Evolutionary conservation across 176 grass and related monocot genomes (phyloP).

Genomic region (Aegilops longissima): DNA sequence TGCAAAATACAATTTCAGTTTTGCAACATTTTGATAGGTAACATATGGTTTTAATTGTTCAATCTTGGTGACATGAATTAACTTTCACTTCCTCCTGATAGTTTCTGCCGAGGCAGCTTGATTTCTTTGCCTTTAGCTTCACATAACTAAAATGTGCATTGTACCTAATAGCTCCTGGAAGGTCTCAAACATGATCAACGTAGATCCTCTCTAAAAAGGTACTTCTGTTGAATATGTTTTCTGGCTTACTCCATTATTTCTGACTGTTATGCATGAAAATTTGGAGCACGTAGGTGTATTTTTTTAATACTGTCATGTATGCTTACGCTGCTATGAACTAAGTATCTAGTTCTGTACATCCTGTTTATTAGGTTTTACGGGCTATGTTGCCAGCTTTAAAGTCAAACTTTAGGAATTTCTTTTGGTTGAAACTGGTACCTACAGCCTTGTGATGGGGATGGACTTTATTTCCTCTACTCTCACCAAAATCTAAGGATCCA

Average conservation of each 20-base stretch:
- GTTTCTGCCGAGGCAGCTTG: neutral
- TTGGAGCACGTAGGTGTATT: neutral
- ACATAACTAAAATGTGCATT: neutral
- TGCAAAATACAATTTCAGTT: neutral
- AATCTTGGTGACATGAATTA: neutral
- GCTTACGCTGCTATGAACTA: too few relatives aligned
- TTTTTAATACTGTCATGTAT: neutral
- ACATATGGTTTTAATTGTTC: neutral
- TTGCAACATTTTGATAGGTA: neutral
- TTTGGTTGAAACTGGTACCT: neutral
- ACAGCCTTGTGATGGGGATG: neutral
- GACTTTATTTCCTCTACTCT: neutral
- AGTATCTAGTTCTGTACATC: neutral
- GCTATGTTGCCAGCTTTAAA: neutral
- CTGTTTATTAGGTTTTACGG: neutral
- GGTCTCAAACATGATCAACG: neutral
- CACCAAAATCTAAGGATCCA: neutral
- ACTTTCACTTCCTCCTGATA: neutral
- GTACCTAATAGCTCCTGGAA: neutral
- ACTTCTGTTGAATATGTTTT: too few relatives aligned
- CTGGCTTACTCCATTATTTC: neutral
- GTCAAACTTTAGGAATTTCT: neutral
- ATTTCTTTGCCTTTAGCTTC: slow-evolving; percentile 7
- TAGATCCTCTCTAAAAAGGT: neutral
- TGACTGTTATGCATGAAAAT: neutral